phyloP scores from a whole-genome alignment of 306 rosid species.

The Lathyrus aphaca region DNA sequence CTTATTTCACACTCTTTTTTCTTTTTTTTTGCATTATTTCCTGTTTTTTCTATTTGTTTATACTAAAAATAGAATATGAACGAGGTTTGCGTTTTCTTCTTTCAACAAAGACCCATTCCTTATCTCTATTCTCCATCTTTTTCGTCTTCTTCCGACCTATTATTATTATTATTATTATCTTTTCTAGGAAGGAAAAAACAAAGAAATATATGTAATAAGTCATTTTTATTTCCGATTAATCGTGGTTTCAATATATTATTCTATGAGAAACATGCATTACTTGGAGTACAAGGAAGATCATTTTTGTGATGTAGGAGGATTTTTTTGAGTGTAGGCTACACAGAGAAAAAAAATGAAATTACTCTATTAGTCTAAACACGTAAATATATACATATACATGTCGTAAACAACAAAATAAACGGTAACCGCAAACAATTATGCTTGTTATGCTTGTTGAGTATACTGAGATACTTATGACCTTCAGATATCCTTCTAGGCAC shows the following conservation, averaged over 20 bases:
- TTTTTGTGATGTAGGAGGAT: constrained; percentile 1
- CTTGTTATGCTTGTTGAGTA: constrained; percentile 5
- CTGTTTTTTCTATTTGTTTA: background rate
- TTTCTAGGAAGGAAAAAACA: background rate
- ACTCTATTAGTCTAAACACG: background rate
- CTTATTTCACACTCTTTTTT: background rate
- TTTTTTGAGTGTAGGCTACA: background rate
- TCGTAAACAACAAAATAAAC: background rate
- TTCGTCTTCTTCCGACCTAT: background rate
- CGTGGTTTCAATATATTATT: background rate
- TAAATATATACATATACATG: background rate
- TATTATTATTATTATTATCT: background rate
- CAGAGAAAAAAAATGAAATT: background rate
- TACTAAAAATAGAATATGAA: constrained; percentile 2
- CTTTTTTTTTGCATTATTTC: background rate
- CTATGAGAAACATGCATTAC: background rate
- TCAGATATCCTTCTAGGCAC: constrained; percentile 11
- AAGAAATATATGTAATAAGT: background rate
- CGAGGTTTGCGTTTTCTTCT: constrained; percentile 8
- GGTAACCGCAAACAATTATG: background rate
- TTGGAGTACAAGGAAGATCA: constrained; percentile 13
- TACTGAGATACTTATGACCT: background rate
- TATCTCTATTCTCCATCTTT: constrained; percentile 6
- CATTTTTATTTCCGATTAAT: background rate
- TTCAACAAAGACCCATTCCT: constrained; percentile 12